These are phyloP conservation scores for Fraxinus velutina DNA, from an alignment of 305 asterid genomes.

Conservation along the genomic window DNA sequence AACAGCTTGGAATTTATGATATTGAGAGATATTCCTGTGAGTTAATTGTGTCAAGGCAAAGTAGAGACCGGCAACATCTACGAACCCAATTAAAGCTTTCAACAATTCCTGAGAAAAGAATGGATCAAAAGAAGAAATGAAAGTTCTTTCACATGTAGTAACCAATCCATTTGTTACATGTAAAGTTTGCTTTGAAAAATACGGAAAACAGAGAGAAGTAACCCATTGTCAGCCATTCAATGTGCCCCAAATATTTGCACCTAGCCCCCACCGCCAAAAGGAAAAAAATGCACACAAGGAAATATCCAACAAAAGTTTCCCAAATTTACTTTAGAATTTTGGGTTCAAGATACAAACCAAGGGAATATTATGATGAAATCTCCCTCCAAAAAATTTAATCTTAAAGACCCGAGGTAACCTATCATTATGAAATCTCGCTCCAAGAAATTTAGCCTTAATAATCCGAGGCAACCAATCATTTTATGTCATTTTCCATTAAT, in stretches of 20 bases:
- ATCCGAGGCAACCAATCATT: neutral
- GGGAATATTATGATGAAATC: neutral
- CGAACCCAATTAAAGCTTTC: conserved; percentile 90
- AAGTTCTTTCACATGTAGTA: neutral
- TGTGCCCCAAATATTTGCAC: neutral
- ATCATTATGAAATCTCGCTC: neutral
- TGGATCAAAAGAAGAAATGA: neutral
- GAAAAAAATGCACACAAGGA: neutral
- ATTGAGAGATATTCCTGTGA: conserved; percentile 53
- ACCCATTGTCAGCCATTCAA: neutral
- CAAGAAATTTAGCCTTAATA: neutral
- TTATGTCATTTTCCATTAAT: neutral
- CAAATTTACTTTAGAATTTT: neutral
- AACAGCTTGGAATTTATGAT: conserved; percentile 21
- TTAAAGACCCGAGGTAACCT: neutral
- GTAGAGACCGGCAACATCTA: conserved; percentile 96
- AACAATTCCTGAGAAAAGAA: conserved; percentile 61
- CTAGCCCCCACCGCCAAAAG: neutral
- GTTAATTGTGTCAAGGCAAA: conserved; percentile 93
- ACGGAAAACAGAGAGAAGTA: neutral
- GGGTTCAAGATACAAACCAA: neutral
- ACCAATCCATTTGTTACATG: neutral
- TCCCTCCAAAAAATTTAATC: neutral
- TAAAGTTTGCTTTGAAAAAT: neutral
- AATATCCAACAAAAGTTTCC: neutral